Conservation (phyloP, 2,329 filamentous ascomycete species). For the Fusarium palustre region DNA sequence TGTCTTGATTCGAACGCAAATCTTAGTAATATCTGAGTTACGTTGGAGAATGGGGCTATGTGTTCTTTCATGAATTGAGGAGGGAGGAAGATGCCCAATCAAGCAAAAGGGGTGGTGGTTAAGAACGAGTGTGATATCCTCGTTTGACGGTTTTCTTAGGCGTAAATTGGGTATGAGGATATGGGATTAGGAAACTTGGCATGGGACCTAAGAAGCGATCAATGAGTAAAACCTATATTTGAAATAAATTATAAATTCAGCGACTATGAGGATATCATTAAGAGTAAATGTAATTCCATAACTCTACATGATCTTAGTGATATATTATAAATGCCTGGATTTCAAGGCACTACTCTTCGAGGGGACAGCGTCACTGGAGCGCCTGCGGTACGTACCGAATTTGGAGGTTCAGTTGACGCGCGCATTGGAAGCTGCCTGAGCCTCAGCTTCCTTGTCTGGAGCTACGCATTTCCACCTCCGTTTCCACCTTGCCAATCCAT, state of each 20-base stretch:
- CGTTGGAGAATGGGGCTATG: background rate
- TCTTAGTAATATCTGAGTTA: slow-evolving; percentile 30
- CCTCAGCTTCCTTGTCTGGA: slow-evolving; percentile 44
- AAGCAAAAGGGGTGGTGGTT: slow-evolving; percentile 11
- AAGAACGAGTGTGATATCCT: slow-evolving; percentile 34
- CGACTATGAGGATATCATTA: background rate
- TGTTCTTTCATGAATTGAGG: slow-evolving; percentile 22
- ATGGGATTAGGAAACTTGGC: slow-evolving; percentile 7
- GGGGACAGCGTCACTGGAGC: background rate
- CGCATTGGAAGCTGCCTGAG: slow-evolving; percentile 60
- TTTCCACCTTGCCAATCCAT: slow-evolving; percentile 26
- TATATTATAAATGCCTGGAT: slow-evolving; percentile 1
- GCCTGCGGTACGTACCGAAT: slow-evolving; percentile 27
- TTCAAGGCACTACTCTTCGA: background rate
- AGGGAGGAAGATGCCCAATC: background rate
- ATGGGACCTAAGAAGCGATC: slow-evolving; percentile 28
- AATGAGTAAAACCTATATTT: slow-evolving; percentile 29
- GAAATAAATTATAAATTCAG: background rate
- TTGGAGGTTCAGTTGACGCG: slow-evolving; percentile 52
- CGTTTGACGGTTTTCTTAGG: slow-evolving; percentile 31
- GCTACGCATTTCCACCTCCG: slow-evolving; percentile 37
- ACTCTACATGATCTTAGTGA: background rate
- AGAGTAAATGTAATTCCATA: background rate
- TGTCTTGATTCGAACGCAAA: slow-evolving; percentile 27
- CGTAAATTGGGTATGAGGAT: slow-evolving; percentile 31